Evolutionary conservation across 345 rosid genomes (phyloP), one percentile per base, ranked within the genome.

Genomic region (Citropsis articulata): DNA sequence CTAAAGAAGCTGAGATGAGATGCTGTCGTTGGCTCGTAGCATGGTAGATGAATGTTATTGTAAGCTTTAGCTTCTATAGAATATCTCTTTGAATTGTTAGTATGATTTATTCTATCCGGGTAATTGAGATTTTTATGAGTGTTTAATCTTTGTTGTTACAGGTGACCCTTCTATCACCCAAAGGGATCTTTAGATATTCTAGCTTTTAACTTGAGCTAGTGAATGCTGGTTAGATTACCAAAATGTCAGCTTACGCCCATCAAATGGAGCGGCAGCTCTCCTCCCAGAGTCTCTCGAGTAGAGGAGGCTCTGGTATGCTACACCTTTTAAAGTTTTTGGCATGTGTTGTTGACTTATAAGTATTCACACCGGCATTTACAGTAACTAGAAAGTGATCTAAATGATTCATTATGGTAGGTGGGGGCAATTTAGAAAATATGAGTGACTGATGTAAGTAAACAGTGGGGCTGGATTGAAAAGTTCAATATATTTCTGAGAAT

Each of bases 241-340:
- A 16, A 77, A 89, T 90, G 97, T 94, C 95, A 12, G 95, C 91
- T 82, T 90, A 88, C 24, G 88, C 83, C 13, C 95, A 88, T 85
- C 94, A 89, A 82, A 89, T 90, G 94, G 98, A 91, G 81, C 85
- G 92, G 66, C 83, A 87, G 73, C 75, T 70, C 91, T 94, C 98
- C 4, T 84, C 89, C 65, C 84, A 53, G 65, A 86, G 83, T 81
- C 89, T 93, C 84, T 80, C 88, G 0, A 91, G 92, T 73, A 83
- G 92, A 79, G 94, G 83, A 68, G 88, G 84, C 75, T 91, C 98
- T 5, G 97, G 98, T 93, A 87, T 70, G 82, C 35, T 42, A 69
- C 28, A 31, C 60, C 38, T 28, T 48, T 53, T 53, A 53, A 53
- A 45, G 42, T 68, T 53, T 80, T 75, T 6, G 31, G 22, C 19